phyloP scores from a whole-genome alignment of 164 flowering plant genomes.

The Amborella trichopoda region DNA sequence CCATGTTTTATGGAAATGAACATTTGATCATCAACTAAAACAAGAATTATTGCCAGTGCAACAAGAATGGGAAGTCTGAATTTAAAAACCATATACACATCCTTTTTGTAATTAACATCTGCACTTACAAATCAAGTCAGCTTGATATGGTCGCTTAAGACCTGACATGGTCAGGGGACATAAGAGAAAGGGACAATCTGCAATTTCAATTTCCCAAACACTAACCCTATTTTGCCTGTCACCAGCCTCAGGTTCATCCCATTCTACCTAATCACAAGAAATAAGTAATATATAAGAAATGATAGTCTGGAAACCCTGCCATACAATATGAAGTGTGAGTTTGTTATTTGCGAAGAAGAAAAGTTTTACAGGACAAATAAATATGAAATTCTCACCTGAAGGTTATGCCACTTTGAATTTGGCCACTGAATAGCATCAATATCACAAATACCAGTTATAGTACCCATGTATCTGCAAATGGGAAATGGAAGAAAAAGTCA shows the following conservation, averaged over 20 bases:
- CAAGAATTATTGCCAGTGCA: no score
- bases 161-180: slow-evolving; percentile 77
- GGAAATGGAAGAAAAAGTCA: no score
- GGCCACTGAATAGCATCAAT: slow-evolving; percentile 94
- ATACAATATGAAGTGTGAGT: no score
- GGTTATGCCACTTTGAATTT: slow-evolving; percentile 91
- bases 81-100: no score
- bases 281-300: slow-evolving; percentile 1
- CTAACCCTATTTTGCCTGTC: slow-evolving; percentile 80
- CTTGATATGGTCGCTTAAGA: slow-evolving; percentile 57
- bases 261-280: slow-evolving; percentile 60
- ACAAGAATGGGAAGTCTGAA: no score
- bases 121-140: no score
- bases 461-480: slow-evolving; percentile 91
- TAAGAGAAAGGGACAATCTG: slow-evolving; percentile 68
- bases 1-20: no score
- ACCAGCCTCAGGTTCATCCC: slow-evolving; percentile 89
- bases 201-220: slow-evolving; percentile 94
- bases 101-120: no score
- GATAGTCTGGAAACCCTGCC: no score
- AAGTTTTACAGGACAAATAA: not conserved
- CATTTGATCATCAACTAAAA: no score
- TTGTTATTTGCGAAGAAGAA: no score
- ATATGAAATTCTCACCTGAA: slow-evolving; percentile 43
- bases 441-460: slow-evolving; percentile 71